Base-by-base conservation (phyloP, 1,284 basidiomycete genomes). In the Athelia psychrophila region DNA sequence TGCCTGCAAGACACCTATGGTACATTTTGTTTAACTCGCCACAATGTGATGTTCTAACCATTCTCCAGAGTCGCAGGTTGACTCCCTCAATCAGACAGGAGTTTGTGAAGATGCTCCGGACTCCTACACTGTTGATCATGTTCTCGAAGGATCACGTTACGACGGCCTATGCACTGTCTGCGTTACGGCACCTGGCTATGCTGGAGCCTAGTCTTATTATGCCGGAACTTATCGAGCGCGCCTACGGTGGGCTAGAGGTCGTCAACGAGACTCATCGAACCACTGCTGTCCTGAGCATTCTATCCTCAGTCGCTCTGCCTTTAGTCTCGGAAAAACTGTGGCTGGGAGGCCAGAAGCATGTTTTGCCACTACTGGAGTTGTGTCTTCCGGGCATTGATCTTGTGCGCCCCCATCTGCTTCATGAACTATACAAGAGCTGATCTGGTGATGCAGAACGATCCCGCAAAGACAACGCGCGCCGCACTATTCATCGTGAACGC, bases 181-280 rank as follows among this genome's bases (percentile, higher is more conserved):
- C 88, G 15, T 72, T 94, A 47, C 86, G 88, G 54, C 77, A 79
- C 23, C 76, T 95, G 73, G 84, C 90, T 1, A 74, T 91, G 51
- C 78, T 99, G 3, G 93, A 97, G 63, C 94, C 96, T 0, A 78
- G 81, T 22, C 73, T 98, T 40, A 82, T 99, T 59, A 89, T 99
- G 83, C 95, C 96, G 0, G 88, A 95, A 32, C 78, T 99, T 8
- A 78, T 99, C 36, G 95, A 98, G 63, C 84, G 95, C 25, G 91
- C 94, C 3, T 95, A 95, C 58, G 83, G 88, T 45, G 95, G 95
- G 0, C 75, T 99, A 15, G 95, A 98, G 67, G 88, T 88, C 16
- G 81, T 97, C n/a, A 93, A 95, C 58, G 95, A 98, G 75, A 97
- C 95, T 0, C 93, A 96, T 66, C 78, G 95, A 25, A 96, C 95